Percentiles rank a stretch among this genome's conserved stretches.
phyloP scores from a whole-genome alignment of 192 early-diverging fungal species.

The Coemansia sp. region DNA sequence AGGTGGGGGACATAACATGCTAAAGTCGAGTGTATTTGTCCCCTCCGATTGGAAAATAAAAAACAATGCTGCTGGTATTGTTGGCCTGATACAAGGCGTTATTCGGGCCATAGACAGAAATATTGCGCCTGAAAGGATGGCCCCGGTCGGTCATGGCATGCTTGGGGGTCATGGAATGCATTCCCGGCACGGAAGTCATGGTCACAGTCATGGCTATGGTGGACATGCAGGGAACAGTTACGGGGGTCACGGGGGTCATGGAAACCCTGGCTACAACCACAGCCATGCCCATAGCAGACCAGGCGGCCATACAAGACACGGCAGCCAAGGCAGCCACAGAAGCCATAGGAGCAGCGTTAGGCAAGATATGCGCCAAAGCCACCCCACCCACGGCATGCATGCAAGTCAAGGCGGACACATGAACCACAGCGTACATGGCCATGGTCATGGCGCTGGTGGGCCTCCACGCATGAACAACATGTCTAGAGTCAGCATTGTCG shows the following conservation, averaged over 20 bases:
- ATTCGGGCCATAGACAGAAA: constrained; percentile 38
- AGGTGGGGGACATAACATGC: constrained; percentile 5
- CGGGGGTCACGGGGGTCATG: not conserved
- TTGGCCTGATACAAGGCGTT: constrained; percentile 31
- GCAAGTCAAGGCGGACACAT: constrained; percentile 1
- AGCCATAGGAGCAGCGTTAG: not conserved
- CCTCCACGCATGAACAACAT: constrained; percentile 10
- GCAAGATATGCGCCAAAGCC: not conserved
- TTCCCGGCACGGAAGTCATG: not conserved
- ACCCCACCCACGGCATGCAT: not conserved
- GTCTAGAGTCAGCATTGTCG: constrained; percentile 29
- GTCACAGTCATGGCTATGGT: not conserved
- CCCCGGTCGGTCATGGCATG: not conserved
- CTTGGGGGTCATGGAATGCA: not conserved
- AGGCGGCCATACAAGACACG: constrained; percentile 1
- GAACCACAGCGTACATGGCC: constrained; percentile 7
- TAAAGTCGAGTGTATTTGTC: constrained; percentile 46
- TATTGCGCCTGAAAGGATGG: constrained; percentile 8
- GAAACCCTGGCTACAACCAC: not conserved
- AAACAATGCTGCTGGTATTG: constrained; percentile 18
- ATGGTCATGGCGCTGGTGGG: not conserved
- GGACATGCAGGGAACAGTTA: not conserved
- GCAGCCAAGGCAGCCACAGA: not conserved
- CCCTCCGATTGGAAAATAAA: constrained; percentile 34
- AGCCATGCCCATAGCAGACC: not conserved